These are phyloP conservation scores for Acanthamoeba culbertsoni DNA, from an alignment of 208 protist species.

Conservation along the genomic window DNA sequence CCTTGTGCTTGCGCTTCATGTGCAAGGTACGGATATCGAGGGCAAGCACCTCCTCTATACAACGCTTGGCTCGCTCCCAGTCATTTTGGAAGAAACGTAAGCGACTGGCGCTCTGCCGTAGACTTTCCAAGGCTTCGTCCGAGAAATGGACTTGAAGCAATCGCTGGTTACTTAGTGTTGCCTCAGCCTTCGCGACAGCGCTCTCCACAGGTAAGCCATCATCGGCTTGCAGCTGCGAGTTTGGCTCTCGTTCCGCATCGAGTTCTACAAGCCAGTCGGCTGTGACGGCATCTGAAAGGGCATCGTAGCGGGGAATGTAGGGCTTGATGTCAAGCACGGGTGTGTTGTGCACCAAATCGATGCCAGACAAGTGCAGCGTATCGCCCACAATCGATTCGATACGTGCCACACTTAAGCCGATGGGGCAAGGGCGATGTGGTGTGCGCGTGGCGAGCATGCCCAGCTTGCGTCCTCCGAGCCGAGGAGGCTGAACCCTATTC, in stretches of 20 bases:
- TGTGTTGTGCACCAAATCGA: conserved; percentile 94
- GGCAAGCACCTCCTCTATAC: conserved; percentile 9
- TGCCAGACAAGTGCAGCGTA: conserved; percentile 84
- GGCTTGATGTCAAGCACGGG: conserved; percentile 96
- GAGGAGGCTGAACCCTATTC: background rate
- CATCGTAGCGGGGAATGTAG: conserved; percentile 82
- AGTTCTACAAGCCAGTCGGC: background rate
- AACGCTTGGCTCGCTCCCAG: background rate
- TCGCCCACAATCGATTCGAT: conserved; percentile 67
- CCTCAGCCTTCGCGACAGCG: background rate
- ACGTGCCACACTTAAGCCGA: conserved; percentile 75
- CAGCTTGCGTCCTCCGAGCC: conserved; percentile 47
- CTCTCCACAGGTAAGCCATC: background rate
- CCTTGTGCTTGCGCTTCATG: background rate
- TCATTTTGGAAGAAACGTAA: background rate
- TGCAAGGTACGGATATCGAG: conserved; percentile 7
- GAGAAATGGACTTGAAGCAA: background rate
- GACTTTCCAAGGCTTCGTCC: background rate
- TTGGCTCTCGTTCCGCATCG: too few species aligned
- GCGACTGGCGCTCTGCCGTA: background rate
- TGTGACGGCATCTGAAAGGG: background rate
- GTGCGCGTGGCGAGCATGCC: conserved; percentile 79
- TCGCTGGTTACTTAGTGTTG: background rate
- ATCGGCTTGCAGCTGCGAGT: background rate
- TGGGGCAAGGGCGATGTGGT: conserved; percentile 75